phyloP scores from a whole-genome alignment of 1,284 basidiomycete genomes.

The Phellopilus nigrolimitatus region DNA sequence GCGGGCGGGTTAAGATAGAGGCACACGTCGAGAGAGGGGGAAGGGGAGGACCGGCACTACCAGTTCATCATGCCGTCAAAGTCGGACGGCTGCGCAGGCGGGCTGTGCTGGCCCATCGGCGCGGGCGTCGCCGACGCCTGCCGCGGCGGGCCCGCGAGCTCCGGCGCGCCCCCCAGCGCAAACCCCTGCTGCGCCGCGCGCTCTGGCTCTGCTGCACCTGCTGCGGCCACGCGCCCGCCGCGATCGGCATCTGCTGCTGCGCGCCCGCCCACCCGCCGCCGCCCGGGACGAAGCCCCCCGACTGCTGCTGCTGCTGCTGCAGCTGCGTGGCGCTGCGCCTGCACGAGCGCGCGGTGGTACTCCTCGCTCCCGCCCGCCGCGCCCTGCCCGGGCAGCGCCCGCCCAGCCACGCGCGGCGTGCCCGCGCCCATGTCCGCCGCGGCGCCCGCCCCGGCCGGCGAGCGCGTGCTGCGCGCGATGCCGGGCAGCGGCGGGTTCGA shows the following conservation, averaged over 20 bases:
- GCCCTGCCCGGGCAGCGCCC: constrained; percentile 51
- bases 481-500: constrained; percentile 61
- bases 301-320: constrained; percentile 32
- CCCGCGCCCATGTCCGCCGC: constrained; percentile 44
- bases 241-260: constrained; percentile 7
- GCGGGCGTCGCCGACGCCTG: constrained; percentile 12
- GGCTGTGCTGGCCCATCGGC: constrained; percentile 18
- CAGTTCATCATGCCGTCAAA: constrained; percentile 18
- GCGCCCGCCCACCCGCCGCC: constrained; percentile 20
- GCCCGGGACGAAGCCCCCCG: constrained; percentile 26
- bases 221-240: constrained; percentile 9
- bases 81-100: constrained; percentile 10
- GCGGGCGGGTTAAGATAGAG: background rate
- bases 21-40: background rate
- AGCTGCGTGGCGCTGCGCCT: constrained; percentile 25
- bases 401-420: constrained; percentile 42
- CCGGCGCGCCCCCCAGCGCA: constrained; percentile 8
- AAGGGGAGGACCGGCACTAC: constrained; percentile 4
- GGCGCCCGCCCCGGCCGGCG: constrained; percentile 57
- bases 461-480: constrained; percentile 64
- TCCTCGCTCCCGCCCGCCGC: constrained; percentile 33
- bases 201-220: constrained; percentile 7
- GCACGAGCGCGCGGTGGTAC: constrained; percentile 34
- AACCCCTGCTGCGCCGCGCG: constrained; percentile 4
- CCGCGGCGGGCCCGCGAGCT: constrained; percentile 12